Base-by-base conservation (phyloP, 2,329 filamentous ascomycete species). In the Monosporascus sp. region DNA sequence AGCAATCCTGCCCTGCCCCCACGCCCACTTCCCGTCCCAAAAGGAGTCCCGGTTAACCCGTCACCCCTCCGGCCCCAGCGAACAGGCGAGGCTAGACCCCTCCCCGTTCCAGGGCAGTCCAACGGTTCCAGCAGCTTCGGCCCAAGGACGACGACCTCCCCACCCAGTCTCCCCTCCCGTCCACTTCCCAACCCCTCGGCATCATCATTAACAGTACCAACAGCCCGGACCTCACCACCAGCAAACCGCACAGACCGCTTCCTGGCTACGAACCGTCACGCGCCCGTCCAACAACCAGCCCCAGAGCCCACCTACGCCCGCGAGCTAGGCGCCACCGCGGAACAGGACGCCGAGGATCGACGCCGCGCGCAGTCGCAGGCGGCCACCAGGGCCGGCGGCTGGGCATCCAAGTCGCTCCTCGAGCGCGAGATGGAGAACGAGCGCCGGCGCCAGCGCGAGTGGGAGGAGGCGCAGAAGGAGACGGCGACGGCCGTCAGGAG, bases 391-490 rank as follows among this genome's bases (percentile, higher is more conserved):
- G 80, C 83, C 1, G 79, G 75, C 27, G 83, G 81, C 0, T 83
- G 79, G 80, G 83, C 83, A 1, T 79, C 79, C 58, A 88, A 87
- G 72, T 88, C 85, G 0, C 76, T 91, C 9, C 78, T 91, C 1
- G 88, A 91, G 71, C 82, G 86, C 27, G 88, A 92, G 70, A 90
- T 91, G 86, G 88, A 92, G 68, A 77, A 87, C 66, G 88, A 92
- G 70, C 78, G 88, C 8, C 82, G 90, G 72, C 77, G 88, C 15
- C 88, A 92, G 71, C 79, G 78, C 52, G 88, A 92, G 67, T 92
- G 89, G 89, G 89, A 94, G 68, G 83, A 88, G 57, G 76, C 83
- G 1, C 89, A 93, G 70, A 77, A 83, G 63, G 82, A 81, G 59
- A 81, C 83, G 18, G 80, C 82, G 22, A 78, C 78, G 52, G 77